Base-by-base conservation (phyloP, 306 rosid species). In the Trifolium repens region DNA sequence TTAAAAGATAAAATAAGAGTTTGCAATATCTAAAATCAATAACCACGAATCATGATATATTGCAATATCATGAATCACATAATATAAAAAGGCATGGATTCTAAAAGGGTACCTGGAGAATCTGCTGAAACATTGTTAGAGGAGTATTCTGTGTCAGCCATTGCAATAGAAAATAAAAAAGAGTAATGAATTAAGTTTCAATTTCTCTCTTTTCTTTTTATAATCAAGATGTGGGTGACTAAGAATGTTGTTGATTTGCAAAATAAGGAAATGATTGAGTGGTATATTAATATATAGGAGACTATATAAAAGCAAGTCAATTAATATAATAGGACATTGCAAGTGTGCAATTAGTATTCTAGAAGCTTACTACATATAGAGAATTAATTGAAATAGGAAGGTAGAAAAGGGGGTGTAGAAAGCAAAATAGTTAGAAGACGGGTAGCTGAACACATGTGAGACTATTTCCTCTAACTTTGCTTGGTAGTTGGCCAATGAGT, bases 111-210 rank as follows among this genome's bases (percentile, higher is more conserved):
- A 90, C 96, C 97, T 79, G 68, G 81, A 30, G 92, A 85, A 84
- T 83, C 77, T n/a, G 32, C 72, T 66, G 90, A 76, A 64, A 53
- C 44, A 27, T 83, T 62, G 71, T 79, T 79, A 58, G 96, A 79
- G 60, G 89, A 83, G 78, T 75, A 81, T 80, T 78, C 82, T 37
- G 63, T 65, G 79, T 86, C 92, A 84, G 88, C 91, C 96, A 92
- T 87, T 71, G 76, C 64, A 44, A 65, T 72, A 69, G 74, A 39
- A 61, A 70, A 42, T 70, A 66, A 9, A 16, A 71, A 67, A 85
- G 71, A 84, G 3, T 6, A 12, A 11, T 22, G n/a, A 66, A 16
- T 4, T 60, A 7, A 7, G 11, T 49, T 53, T 47, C 1, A 50
- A 60, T 15, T 1, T 39, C 15, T 44, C 4, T 11, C 14, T 44